Evolutionary conservation across 2,329 filamentous ascomycete genomes (phyloP), one percentile per base, ranked within the genome.

Genomic region (Dactylellina parvicollis): DNA sequence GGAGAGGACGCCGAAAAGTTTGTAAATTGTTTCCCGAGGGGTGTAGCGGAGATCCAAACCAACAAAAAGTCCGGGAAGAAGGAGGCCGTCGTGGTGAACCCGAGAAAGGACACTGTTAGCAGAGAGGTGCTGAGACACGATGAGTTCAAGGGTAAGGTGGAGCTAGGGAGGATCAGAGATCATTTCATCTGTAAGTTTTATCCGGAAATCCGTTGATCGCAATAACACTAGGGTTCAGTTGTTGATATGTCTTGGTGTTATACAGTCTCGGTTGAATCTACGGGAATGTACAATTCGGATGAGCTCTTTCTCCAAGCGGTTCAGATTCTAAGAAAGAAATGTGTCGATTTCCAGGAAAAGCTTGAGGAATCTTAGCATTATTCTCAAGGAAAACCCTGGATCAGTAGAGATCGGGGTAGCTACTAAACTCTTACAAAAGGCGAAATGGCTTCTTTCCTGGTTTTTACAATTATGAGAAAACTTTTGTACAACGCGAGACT

Each of bases 71-170:
- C 88, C 66, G 92, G 93, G 57, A 89, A 96, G 83, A 82, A 86
- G 78, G 96, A 96, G 83, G 95, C 94, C 0, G 92, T 96, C 0
- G 94, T 99, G 1, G 83, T 84, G 75, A 89, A 98, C 80, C 84
- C 94, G 1, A 96, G 97, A 88, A 91, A 90, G 79, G 96, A 99
- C 80, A 98, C 94, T 0, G 94, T 99, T 74, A 96, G 91, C 81
- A 87, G 95, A 76, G 96, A 99, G 83, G 95, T 90, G 79, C 82
- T 99, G 79, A 88, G 95, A 54, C 94, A 99, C 80, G 85, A 89
- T 24, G 95, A 98, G 82, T 98, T 99, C 83, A 88, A 95, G 82
- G 91, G 89, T 80, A 99, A 97, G 84, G 95, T 99, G 75, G 93
- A 92, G 84, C 87, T 99, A 30, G 95, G 95, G 44, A 86, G 96